These are phyloP conservation scores for Pythium folliculosum DNA, from an alignment of 352 stramenopile species.

Conservation along the genomic window DNA sequence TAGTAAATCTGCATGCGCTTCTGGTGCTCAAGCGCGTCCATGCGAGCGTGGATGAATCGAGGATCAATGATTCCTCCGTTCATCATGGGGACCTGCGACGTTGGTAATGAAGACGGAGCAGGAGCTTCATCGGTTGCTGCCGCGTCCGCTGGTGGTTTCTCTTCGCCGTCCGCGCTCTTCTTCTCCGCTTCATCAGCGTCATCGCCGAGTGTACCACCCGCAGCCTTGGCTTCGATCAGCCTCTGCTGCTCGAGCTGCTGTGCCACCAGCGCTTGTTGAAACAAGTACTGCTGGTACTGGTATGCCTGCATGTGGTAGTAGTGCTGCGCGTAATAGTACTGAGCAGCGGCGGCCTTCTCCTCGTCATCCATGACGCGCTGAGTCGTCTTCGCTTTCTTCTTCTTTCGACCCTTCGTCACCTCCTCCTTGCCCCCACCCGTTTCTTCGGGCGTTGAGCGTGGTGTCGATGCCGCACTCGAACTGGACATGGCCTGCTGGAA, in stretches of 20 bases:
- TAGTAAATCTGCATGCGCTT: conserved; percentile 56
- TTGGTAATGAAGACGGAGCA: neutral
- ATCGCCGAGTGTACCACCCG: neutral
- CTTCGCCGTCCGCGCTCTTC: conserved; percentile 5
- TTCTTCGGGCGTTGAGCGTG: neutral
- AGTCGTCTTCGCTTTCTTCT: conserved; percentile 16
- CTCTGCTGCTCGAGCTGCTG: conserved; percentile 24
- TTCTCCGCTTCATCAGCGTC: conserved; percentile 6
- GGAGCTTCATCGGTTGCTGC: neutral
- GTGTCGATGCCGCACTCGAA: conserved; percentile 10
- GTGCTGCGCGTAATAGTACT: conserved; percentile 29
- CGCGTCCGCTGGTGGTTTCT: neutral
- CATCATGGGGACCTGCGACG: conserved; percentile 25
- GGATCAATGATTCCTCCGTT: conserved; percentile 54
- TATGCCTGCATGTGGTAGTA: conserved; percentile 52
- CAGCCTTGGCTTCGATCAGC: neutral
- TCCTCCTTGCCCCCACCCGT: neutral
- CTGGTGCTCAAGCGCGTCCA: conserved; percentile 55
- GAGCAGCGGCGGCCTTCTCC: conserved; percentile 20
- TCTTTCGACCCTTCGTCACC: neutral
- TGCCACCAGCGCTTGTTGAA: conserved; percentile 61
- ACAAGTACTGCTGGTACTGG: conserved; percentile 66
- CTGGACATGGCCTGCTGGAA: conserved; percentile 27
- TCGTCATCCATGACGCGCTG: neutral
- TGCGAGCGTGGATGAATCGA: conserved; percentile 58